Evolutionary conservation across 495 filamentous ascomycete species (phyloP), one percentile per base, ranked within the genome.

Genomic region (Thozetella sp.): DNA sequence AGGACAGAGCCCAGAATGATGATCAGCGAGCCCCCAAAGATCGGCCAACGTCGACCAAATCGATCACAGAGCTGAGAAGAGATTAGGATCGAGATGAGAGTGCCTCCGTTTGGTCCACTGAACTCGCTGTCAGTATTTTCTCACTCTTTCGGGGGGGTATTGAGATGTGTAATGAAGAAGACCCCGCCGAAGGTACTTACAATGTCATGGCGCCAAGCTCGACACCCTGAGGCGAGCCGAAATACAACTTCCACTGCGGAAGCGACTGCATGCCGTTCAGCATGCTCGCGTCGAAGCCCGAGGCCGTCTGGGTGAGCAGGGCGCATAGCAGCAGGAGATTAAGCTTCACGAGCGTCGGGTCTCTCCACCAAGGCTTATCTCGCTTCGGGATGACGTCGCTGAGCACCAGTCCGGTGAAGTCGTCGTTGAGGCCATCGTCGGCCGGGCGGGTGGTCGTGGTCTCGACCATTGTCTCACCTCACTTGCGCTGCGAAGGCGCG

Each of bases 1-100:
- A 86, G 69, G 20, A 72, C 70, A 43, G 78, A 76, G n/a, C 82
- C 82, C 15, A 82, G 50, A 17, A 80, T 71, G 77, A 85, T 82
- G 63, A 85, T 77, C 1, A 74, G 19, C 24, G 81, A 80, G 48
- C 83, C 83, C 60, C 79, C 76, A 27, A 81, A 72, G 40, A 87
- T 76, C 50, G 78, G 80, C 58, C 74, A 60, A 26, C 83, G 76
- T 50, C 83, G 76, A 46, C 84, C 84, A 25, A 59, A 22, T 45
- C 54, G 51, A 22, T 63, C 45, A 30, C 51, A 56, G 13, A 63
- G 26, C 6, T 24, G 40, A 2, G 76, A 75, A 2, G 70, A 68
- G 25, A 70, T 55, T 3, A 76, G 22, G 22, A 60, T 53, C 17
- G 9, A 23, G 10, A 53, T 53, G 11, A 48, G 43, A 19, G n/a